Conservation (phyloP, 345 rosid species). For the Streptanthus diversifolius region DNA sequence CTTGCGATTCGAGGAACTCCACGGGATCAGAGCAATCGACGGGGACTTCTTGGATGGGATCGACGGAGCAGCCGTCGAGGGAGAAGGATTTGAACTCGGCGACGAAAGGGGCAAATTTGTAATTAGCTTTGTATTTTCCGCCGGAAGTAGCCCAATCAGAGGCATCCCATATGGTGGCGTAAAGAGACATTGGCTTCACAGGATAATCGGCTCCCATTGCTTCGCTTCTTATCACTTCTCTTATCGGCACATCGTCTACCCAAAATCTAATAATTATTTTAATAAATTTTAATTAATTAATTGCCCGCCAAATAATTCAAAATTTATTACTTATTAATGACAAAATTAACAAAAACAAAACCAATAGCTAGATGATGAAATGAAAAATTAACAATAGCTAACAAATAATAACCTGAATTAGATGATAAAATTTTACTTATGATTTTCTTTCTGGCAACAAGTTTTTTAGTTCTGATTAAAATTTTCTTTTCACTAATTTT, state of each 20-base stretch:
- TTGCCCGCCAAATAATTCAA: background rate
- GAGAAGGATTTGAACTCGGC: constrained; percentile 64
- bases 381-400: background rate
- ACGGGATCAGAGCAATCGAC: constrained; percentile 35
- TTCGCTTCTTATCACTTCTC: constrained; percentile 59
- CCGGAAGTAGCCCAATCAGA: constrained; percentile 92
- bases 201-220: constrained; percentile 85
- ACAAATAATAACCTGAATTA: background rate
- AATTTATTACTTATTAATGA: too few species aligned
- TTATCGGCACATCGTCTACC: constrained; percentile 78
- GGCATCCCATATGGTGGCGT: constrained; percentile 97
- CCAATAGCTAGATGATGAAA: background rate
- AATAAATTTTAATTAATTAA: background rate
- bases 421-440: background rate
- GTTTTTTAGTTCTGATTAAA: background rate
- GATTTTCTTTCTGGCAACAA: background rate
- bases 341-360: background rate
- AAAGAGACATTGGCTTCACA: constrained; percentile 79
- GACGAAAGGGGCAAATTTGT: constrained; percentile 69
- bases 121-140: constrained; percentile 66
- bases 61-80: constrained; percentile 65
- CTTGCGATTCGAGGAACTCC: constrained; percentile 39
- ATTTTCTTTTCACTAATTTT: background rate
- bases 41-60: constrained; percentile 55
- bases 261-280: constrained; percentile 53